These are phyloP conservation scores for Rubia peregrina DNA, from an alignment of 305 asterid species.

Conservation along the genomic window DNA sequence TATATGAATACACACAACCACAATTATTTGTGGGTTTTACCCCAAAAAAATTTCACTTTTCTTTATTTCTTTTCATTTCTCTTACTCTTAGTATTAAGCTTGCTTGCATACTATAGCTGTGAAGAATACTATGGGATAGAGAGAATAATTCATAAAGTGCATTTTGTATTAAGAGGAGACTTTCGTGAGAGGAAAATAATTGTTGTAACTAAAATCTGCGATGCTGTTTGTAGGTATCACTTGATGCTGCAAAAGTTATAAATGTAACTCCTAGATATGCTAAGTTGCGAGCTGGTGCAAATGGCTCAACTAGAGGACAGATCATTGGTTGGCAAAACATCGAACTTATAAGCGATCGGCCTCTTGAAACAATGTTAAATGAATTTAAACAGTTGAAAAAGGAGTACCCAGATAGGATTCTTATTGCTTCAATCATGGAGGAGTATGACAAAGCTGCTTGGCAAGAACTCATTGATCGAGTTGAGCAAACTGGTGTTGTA, in stretches of 20 bases:
- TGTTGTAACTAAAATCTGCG: neutral
- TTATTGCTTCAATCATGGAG: slow-evolving; percentile 96
- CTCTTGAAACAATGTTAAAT: slow-evolving; percentile 81
- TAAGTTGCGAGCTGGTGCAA: slow-evolving; percentile 59
- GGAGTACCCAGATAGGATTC: slow-evolving; percentile 88
- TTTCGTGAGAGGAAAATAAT: neutral
- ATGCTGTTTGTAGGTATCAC: slow-evolving; percentile 50
- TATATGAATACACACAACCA: too few species aligned
- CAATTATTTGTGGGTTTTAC: too few species aligned
- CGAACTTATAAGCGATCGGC: slow-evolving; percentile 90
- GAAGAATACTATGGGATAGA: neutral
- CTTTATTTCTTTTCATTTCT: neutral
- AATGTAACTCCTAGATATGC: slow-evolving; percentile 96
- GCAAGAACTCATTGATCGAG: slow-evolving; percentile 86
- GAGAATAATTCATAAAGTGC: neutral
- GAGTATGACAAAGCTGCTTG: slow-evolving; percentile 83
- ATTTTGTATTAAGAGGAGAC: neutral
- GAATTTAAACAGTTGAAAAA: slow-evolving; percentile 77
- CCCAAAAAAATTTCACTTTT: too few species aligned
- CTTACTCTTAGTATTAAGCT: too few species aligned
- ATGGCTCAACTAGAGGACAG: slow-evolving; percentile 79
- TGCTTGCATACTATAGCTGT: too few species aligned
- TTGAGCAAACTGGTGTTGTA: slow-evolving; percentile 86
- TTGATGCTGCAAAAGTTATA: slow-evolving; percentile 83
- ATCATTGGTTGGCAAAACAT: slow-evolving; percentile 94